A percentile compares a stretch with the other conserved stretches of the same genome.
Conservation (phyloP, 2,329 filamentous ascomycete genomes). For the Sporothrix variecibatus region DNA sequence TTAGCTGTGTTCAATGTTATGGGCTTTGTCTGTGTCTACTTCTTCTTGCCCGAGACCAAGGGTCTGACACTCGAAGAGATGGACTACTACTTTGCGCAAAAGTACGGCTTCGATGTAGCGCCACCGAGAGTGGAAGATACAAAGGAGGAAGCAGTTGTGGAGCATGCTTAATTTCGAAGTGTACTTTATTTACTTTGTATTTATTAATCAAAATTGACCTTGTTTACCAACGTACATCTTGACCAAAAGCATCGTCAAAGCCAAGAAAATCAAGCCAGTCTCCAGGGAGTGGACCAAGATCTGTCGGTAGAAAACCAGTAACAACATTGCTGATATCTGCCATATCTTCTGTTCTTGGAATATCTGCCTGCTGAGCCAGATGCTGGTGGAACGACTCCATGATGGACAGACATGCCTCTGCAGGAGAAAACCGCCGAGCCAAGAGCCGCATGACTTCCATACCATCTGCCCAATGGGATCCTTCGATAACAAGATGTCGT, state of each 20-base stretch:
- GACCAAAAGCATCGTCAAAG: not conserved
- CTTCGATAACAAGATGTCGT: not conserved
- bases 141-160: not conserved
- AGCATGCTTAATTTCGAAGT: not conserved
- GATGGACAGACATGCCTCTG: slow-evolving; percentile 12
- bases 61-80: slow-evolving; percentile 22
- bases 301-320: not conserved
- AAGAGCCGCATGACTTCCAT: slow-evolving; percentile 20
- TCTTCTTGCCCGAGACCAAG: slow-evolving; percentile 18
- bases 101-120: slow-evolving; percentile 36
- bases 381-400: slow-evolving; percentile 17
- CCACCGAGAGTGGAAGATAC: not conserved
- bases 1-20: slow-evolving; percentile 14
- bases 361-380: not conserved
- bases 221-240: slow-evolving; percentile 1
- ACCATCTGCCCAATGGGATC: slow-evolving; percentile 5
- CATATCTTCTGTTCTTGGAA: not conserved
- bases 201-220: no score
- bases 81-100: slow-evolving; percentile 34
- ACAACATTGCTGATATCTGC: not conserved
- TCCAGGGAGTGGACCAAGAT: not conserved
- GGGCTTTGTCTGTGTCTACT: not conserved
- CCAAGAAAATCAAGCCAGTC: not conserved
- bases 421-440: not conserved
- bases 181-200: not conserved